Evolutionary conservation across 345 rosid species (phyloP), one percentile per base, ranked within the genome.

Genomic region (Eucalyptus tenuipes): DNA sequence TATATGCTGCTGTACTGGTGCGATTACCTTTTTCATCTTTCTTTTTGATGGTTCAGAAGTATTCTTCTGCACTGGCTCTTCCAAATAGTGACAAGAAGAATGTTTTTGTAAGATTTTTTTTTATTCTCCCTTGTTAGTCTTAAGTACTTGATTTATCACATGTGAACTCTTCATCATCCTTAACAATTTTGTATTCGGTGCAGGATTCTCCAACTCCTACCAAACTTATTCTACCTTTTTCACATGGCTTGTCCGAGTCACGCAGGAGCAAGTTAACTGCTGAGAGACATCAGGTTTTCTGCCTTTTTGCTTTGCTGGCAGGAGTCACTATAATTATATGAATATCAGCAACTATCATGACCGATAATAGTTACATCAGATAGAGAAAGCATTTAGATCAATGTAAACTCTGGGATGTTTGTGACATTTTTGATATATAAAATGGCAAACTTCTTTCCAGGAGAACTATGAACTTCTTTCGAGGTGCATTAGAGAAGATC

Each of bases 151-250:
- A 48, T 75, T 57, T 86, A 40, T 87, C 61, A 66, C 84, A 40
- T 37, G 84, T 75, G 84, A 75, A 40, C 29, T 75, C 84, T 37
- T 37, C 59, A 24, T 87, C 81, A 89, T 86, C 31, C 20, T n/a
- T 53, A 22, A 66, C 52, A 79, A 59, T 52, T n/a, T 82, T 86
- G 27, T 89, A 52, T 88, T 86, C 85, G 87, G 68, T 91, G 89
- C 94, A 97, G 99, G 99, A 96, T 71, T 92, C 99, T 52, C 98
- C 99, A 64, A 94, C 99, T 12, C 98, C 99, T 91, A 93, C 97
- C 59, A 98, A 98, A 94, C 94, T 92, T 89, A 88, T 95, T 85
- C 90, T 88, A 55, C 96, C 98, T 52, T 93, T 94, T 90, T 91
- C 98, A 85, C 98, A 93, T 88, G 90, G 95, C 92, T 88, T 97